phyloP scores from a whole-genome alignment of 1,139 yeast species.

The Pichia inconspicua region DNA sequence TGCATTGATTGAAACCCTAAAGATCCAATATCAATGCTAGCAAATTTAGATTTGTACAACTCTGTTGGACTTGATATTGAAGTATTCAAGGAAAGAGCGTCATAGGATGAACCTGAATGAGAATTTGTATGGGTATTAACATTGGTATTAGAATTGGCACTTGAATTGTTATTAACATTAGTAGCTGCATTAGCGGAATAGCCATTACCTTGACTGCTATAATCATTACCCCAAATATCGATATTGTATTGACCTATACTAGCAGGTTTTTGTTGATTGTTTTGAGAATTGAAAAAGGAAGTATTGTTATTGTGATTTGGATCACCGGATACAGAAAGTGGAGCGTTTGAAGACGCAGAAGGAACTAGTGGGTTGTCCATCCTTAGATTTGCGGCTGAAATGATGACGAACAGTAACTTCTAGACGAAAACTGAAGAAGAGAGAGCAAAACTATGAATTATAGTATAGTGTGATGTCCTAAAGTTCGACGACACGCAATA shows the following conservation, averaged over 20 bases:
- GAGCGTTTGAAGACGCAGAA: not conserved
- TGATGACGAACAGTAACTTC: not conserved
- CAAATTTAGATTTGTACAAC: conserved; percentile 11
- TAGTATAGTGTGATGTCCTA: not conserved
- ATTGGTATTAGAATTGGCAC: not conserved
- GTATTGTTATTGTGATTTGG: not conserved
- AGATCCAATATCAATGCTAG: conserved; percentile 23
- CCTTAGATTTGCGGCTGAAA: not conserved
- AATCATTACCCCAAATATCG: not conserved
- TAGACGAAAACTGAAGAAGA: too few species aligned
- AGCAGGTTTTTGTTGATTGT: not conserved
- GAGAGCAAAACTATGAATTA: not conserved
- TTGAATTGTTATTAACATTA: not conserved
- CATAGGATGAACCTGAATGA: conserved; percentile 2
- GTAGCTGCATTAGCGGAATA: not conserved
- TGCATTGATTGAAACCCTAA: conserved; percentile 22
- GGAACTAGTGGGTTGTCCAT: not conserved
- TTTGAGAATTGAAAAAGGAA: not conserved
- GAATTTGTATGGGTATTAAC: not conserved
- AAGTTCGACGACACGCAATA: not conserved
- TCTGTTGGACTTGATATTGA: conserved; percentile 6
- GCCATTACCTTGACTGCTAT: not conserved
- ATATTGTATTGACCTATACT: not conserved
- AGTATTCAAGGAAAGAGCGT: not conserved
- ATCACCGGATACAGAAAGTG: not conserved